phyloP scores from a whole-genome alignment of 352 stramenopile genomes.

The Elongisporangium anandrum region DNA sequence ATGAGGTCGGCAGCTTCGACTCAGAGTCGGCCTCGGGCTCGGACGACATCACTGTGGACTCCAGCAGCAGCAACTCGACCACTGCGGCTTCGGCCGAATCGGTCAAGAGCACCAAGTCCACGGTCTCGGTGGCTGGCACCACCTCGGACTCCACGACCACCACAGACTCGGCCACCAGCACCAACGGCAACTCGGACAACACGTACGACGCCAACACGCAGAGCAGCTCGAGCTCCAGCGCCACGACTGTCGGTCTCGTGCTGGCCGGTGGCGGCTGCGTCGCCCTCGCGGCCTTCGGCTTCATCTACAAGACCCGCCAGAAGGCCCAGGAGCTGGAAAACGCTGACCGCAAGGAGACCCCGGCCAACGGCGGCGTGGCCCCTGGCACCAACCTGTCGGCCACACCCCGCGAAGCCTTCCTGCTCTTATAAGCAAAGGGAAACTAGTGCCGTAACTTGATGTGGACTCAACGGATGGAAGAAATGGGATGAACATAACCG shows the following conservation, averaged over 20 bases:
- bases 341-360: constrained; percentile 35
- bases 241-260: constrained; percentile 19
- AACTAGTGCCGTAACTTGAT: not conserved
- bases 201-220: constrained; percentile 40
- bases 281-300: constrained; percentile 55
- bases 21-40: constrained; percentile 6
- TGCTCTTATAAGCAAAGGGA: not conserved
- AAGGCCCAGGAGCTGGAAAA: constrained; percentile 52
- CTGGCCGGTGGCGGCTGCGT: constrained; percentile 27
- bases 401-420: not conserved
- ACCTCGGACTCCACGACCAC: constrained; percentile 14
- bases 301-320: constrained; percentile 77
- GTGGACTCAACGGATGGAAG: not conserved
- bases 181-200: constrained; percentile 14
- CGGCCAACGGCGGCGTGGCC: not conserved
- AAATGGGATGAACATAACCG: not conserved
- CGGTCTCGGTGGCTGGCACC: constrained; percentile 13
- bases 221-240: constrained; percentile 5
- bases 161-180: constrained; percentile 8
- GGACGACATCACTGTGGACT: constrained; percentile 8
- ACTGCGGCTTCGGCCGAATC: constrained; percentile 2
- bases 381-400: not conserved
- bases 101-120: constrained; percentile 8
- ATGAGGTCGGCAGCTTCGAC: constrained; percentile 5
- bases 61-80: constrained; percentile 8